A percentile compares a stretch with the other conserved stretches of the same genome.
Conservation (phyloP, 2,329 filamentous ascomycete genomes). For the Neofusicoccum sp. region DNA sequence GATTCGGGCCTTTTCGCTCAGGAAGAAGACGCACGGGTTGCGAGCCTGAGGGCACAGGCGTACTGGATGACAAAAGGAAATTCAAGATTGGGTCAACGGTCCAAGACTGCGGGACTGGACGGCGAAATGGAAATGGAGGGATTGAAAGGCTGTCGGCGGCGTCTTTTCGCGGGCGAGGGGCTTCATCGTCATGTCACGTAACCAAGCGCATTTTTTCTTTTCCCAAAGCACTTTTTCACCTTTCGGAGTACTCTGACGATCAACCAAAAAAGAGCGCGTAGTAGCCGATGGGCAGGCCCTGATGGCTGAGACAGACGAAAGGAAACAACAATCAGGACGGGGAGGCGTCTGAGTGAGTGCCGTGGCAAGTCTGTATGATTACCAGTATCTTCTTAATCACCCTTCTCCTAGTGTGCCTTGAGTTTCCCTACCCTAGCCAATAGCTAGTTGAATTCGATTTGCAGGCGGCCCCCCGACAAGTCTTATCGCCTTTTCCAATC, state of each 20-base stretch:
- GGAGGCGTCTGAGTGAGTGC: neutral
- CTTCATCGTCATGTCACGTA: conserved; percentile 2
- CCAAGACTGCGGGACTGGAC: neutral
- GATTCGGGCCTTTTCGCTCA: conserved; percentile 6
- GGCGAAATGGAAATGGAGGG: neutral
- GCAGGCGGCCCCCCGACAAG: neutral
- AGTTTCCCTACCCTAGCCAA: neutral
- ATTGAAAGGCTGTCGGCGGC: neutral
- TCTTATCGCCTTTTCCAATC: neutral
- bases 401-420: neutral
- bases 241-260: neutral
- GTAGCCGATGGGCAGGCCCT: neutral
- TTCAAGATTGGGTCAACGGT: neutral
- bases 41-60: neutral
- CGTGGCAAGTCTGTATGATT: conserved; percentile 7
- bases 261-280: neutral
- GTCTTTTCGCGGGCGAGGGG: neutral
- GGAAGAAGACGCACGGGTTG: conserved; percentile 6
- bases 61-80: neutral
- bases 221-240: neutral
- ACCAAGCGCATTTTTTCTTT: neutral
- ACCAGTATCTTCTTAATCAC: conserved; percentile 11
- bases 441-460: neutral
- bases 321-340: neutral
- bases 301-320: neutral